A percentile compares a stretch with the other conserved stretches of the same genome.
These are phyloP conservation scores for Nannochloropsis salina DNA, from an alignment of 108 stramenopile genomes.

Conservation along the genomic window DNA sequence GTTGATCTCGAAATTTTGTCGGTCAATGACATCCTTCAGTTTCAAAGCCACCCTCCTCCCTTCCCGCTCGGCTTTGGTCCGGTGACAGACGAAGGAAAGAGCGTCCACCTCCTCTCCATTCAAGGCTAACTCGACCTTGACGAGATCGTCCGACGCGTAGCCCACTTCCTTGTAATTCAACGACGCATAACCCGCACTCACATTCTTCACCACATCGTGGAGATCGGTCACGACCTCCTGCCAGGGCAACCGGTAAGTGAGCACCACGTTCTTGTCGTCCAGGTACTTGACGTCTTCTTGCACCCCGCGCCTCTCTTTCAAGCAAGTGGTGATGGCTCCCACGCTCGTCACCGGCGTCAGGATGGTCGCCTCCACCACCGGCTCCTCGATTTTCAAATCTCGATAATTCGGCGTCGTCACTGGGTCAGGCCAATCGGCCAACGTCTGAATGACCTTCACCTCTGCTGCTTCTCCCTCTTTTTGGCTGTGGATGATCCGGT, in stretches of 20 bases:
- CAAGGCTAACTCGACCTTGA: constrained; percentile 85
- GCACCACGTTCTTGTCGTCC: constrained; percentile 59
- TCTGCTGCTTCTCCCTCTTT: constrained; percentile 18
- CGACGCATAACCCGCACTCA: constrained; percentile 91
- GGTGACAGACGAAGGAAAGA: constrained; percentile 85
- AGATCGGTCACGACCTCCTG: constrained; percentile 92
- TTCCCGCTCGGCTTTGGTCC: constrained; percentile 64
- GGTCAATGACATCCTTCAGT: constrained; percentile 71
- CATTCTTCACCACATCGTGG: constrained; percentile 87
- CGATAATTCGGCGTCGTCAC: constrained; percentile 18
- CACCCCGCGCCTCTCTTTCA: constrained; percentile 45
- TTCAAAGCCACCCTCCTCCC: constrained; percentile 67
- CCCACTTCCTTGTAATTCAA: constrained; percentile 86
- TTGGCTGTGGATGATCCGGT: constrained; percentile 47
- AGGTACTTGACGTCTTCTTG: constrained; percentile 38
- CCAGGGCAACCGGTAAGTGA: constrained; percentile 51
- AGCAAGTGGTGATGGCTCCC: constrained; percentile 45
- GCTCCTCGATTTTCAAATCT: constrained; percentile 66
- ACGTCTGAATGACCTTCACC: constrained; percentile 21
- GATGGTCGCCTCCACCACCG: constrained; percentile 69
- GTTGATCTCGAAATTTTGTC: constrained; percentile 96
- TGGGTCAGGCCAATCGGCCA: constrained; percentile 35
- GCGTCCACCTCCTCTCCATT: constrained; percentile 86
- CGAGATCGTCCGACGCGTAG: constrained; percentile 69
- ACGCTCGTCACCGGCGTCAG: constrained; percentile 46